Evolutionary conservation across 805 yeast species (phyloP).

Genomic region (Metschnikowia gelsemii): DNA sequence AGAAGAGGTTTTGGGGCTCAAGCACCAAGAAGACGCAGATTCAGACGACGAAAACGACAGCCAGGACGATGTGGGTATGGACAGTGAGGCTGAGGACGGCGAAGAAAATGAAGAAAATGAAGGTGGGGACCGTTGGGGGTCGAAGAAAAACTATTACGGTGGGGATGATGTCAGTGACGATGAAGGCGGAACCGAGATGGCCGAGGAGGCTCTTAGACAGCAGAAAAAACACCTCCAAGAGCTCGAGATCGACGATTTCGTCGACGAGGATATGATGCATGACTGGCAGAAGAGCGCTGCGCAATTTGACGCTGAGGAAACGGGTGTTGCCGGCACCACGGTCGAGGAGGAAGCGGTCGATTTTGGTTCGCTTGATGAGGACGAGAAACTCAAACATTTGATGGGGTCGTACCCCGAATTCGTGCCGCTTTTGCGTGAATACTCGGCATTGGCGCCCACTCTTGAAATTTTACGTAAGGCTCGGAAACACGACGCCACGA

Average conservation of each 20-base stretch:
- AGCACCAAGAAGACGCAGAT: constrained; percentile 12
- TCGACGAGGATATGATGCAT: constrained; percentile 72
- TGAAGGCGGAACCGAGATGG: constrained; percentile 75
- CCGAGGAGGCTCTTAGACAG: constrained; percentile 82
- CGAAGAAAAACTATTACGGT: constrained; percentile 52
- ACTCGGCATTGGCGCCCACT: constrained; percentile 40
- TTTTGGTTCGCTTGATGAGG: constrained; percentile 42
- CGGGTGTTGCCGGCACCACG: constrained; percentile 14
- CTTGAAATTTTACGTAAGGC: constrained; percentile 38
- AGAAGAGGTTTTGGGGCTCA: constrained; percentile 52
- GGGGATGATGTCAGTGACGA: constrained; percentile 64
- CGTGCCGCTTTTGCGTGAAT: constrained; percentile 69
- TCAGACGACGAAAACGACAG: constrained; percentile 38
- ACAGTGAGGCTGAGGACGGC: constrained; percentile 27
- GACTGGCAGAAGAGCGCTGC: constrained; percentile 71
- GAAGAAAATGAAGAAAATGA: constrained; percentile 48
- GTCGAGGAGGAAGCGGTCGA: constrained; percentile 19
- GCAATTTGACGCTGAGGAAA: constrained; percentile 37
- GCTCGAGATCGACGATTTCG: constrained; percentile 57
- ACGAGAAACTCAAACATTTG: constrained; percentile 54
- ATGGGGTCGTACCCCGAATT: constrained; percentile 78
- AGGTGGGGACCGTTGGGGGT: constrained; percentile 46
- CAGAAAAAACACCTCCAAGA: constrained; percentile 75
- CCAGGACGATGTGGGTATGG: constrained; percentile 45
- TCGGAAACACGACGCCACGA: constrained; percentile 27